Conservation (phyloP, 1,284 basidiomycete species). For the Microbotryum saponariae region DNA sequence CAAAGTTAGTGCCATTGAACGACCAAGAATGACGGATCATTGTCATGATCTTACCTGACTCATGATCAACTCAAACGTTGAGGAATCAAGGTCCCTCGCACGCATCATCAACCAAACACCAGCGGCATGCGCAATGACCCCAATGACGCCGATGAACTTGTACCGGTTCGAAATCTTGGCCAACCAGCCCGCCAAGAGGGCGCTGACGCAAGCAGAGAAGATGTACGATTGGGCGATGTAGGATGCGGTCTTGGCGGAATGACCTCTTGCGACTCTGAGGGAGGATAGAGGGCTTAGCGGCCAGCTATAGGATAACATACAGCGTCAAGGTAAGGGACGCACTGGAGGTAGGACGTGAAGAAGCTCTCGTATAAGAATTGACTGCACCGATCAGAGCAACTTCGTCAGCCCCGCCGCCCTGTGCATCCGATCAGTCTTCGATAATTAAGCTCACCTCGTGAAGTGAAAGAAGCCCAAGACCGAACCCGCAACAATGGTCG, state of each 20-base stretch:
- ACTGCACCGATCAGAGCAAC: background rate
- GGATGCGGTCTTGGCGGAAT: slow-evolving; percentile 36
- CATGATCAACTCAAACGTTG: slow-evolving; percentile 35
- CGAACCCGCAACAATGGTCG: slow-evolving; percentile 34
- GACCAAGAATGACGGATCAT: slow-evolving; percentile 12
- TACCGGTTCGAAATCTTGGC: slow-evolving; percentile 35
- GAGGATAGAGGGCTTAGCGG: no score
- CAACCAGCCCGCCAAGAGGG: slow-evolving; percentile 32
- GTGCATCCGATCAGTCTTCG: slow-evolving; percentile 18
- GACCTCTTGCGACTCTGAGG: slow-evolving; percentile 34
- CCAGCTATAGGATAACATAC: background rate
- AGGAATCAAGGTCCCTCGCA: slow-evolving; percentile 33
- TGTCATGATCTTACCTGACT: slow-evolving; percentile 27
- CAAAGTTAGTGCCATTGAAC: background rate
- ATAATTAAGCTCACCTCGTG: slow-evolving; percentile 1
- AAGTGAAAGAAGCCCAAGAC: slow-evolving; percentile 38
- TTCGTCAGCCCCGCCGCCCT: slow-evolving; percentile 6
- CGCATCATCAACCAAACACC: slow-evolving; percentile 38
- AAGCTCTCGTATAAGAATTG: slow-evolving; percentile 35
- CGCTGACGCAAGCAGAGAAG: slow-evolving; percentile 35
- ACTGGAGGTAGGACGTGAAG: slow-evolving; percentile 37
- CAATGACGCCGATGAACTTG: slow-evolving; percentile 36
- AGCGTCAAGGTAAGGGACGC: background rate
- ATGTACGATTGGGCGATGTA: slow-evolving; percentile 38
- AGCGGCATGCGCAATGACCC: slow-evolving; percentile 35